These are phyloP conservation scores for Botrytis porri DNA, from an alignment of 2,329 filamentous ascomycete species.

Conservation along the genomic window DNA sequence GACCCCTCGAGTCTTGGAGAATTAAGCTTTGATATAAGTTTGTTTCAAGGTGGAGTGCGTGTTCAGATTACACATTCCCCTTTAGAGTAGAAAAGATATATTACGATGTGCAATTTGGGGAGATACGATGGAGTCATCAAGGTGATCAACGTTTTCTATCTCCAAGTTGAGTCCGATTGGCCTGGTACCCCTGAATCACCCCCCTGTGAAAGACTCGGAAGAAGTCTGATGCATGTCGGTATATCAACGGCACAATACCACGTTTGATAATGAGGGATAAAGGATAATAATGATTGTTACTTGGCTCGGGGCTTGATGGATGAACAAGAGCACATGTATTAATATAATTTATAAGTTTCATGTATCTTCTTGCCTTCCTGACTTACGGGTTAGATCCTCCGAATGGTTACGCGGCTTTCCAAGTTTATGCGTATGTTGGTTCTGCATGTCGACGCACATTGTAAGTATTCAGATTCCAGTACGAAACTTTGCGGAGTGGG, in stretches of 20 bases:
- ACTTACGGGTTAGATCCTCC: neutral
- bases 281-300: neutral
- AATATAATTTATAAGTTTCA: neutral
- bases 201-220: neutral
- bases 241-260: neutral
- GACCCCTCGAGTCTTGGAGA: neutral
- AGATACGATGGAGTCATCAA: neutral
- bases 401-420: neutral
- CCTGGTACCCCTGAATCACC: neutral
- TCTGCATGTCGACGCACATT: neutral
- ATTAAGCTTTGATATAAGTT: neutral
- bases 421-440: neutral
- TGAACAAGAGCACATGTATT: neutral
- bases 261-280: neutral
- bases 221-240: neutral
- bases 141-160: neutral
- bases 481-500: neutral
- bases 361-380: neutral
- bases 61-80: neutral
- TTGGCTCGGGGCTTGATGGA: neutral
- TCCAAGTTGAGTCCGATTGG: neutral
- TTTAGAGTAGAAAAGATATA: neutral
- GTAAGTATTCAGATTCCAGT: neutral
- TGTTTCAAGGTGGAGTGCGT: neutral
- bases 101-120: neutral